Conservation (phyloP, 345 rosid genomes). For the Citrus medica region DNA sequence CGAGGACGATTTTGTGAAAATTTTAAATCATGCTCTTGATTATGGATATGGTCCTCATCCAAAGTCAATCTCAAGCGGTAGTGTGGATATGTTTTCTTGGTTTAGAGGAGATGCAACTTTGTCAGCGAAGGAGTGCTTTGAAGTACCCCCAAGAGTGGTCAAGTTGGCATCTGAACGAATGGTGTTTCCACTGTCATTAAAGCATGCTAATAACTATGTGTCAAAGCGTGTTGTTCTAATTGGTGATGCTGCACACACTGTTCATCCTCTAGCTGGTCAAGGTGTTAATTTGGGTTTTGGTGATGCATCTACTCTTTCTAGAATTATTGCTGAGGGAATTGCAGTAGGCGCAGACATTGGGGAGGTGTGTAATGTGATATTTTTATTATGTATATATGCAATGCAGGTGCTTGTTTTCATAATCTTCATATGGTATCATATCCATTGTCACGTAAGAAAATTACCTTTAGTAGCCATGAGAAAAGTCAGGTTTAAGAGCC, state of each 20-base stretch:
- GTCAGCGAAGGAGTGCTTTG: slow-evolving; percentile 59
- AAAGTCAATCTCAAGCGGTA: slow-evolving; percentile 38
- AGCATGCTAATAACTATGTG: slow-evolving; percentile 69
- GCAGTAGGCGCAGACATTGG: slow-evolving; percentile 85
- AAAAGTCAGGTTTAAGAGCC: background rate
- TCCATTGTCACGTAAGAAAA: background rate
- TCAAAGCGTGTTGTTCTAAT: slow-evolving; percentile 65
- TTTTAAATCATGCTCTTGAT: slow-evolving; percentile 77
- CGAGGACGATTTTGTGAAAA: slow-evolving; percentile 73
- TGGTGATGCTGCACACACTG: slow-evolving; percentile 96
- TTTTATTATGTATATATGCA: background rate
- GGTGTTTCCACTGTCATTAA: slow-evolving; percentile 84
- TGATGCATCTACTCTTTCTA: slow-evolving; percentile 76
- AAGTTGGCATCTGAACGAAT: slow-evolving; percentile 77
- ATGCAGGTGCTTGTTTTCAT: background rate
- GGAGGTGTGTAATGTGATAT: slow-evolving; percentile 51
- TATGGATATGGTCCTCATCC: slow-evolving; percentile 85
- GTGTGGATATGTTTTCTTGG: slow-evolving; percentile 52
- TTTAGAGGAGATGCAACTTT: slow-evolving; percentile 36
- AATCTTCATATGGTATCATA: background rate
- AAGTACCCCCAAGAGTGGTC: slow-evolving; percentile 72
- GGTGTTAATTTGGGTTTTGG: slow-evolving; percentile 95
- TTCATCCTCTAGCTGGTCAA: slow-evolving; percentile 97
- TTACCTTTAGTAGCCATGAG: background rate
- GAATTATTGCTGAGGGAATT: slow-evolving; percentile 63